These are phyloP conservation scores for Gossypioides kirkii DNA, from an alignment of 345 rosid species.

Conservation along the genomic window DNA sequence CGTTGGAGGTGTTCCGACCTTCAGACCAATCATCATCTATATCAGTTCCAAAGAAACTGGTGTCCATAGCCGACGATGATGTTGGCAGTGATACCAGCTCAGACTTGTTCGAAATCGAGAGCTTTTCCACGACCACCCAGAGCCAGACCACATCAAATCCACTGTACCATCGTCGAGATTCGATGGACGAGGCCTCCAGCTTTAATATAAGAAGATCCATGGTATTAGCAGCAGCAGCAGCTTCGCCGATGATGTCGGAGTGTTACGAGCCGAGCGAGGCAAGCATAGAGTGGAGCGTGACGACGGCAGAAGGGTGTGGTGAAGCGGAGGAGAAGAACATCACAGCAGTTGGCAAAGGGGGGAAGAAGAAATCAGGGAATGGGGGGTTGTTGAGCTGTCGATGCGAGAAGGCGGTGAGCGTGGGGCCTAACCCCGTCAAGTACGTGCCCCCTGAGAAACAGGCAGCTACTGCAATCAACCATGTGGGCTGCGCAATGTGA, in stretches of 20 bases:
- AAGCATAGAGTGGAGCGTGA: slow-evolving; percentile 90
- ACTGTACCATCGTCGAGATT: slow-evolving; percentile 36
- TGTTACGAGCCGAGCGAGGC: slow-evolving; percentile 79
- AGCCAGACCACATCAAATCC: slow-evolving; percentile 33
- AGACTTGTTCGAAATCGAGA: slow-evolving; percentile 92
- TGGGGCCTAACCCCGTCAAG: slow-evolving; percentile 56
- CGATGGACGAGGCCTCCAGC: slow-evolving; percentile 51
- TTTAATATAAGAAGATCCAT: slow-evolving; percentile 19
- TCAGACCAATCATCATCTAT: neutral
- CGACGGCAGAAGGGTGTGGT: slow-evolving; percentile 59
- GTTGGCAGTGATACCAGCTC: slow-evolving; percentile 87
- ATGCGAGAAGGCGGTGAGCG: slow-evolving; percentile 76
- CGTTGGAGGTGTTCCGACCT: slow-evolving; percentile 46
- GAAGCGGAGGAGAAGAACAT: slow-evolving; percentile 24
- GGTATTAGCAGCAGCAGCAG: neutral
- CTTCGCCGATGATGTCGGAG: slow-evolving; percentile 27
- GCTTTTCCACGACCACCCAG: slow-evolving; percentile 54
- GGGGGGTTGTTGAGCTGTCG: slow-evolving; percentile 59
- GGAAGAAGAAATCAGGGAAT: slow-evolving; percentile 21
- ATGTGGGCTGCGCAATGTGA: slow-evolving; percentile 22
- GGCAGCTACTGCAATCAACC: slow-evolving; percentile 20
- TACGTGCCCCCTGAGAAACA: slow-evolving; percentile 18
- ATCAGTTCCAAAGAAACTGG: slow-evolving; percentile 11
- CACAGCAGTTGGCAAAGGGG: slow-evolving; percentile 17
- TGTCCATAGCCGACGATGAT: slow-evolving; percentile 44